Percentiles rank a stretch among this genome's conserved stretches.
phyloP scores from a whole-genome alignment of 78 protist species.

The Dictyostelium intermedium region DNA sequence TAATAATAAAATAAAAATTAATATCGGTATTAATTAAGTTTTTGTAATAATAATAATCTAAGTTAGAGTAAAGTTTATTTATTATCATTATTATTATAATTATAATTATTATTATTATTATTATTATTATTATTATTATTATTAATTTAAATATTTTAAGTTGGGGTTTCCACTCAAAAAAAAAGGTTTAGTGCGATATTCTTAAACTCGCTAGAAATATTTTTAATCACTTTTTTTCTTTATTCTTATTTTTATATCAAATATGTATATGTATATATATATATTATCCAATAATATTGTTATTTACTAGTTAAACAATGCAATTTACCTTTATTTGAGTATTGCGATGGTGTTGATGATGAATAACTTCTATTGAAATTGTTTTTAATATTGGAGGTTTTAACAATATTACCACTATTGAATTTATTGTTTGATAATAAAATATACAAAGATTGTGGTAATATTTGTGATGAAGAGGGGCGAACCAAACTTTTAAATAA shows the following conservation, averaged over 20 bases:
- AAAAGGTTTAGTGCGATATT: background rate
- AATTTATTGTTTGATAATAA: background rate
- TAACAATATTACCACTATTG: background rate
- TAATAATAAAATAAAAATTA: no score
- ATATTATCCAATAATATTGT: background rate
- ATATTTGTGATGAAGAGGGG: background rate
- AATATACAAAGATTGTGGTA: background rate
- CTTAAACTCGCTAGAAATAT: background rate
- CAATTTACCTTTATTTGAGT: background rate
- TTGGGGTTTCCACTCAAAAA: no score
- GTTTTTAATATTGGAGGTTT: background rate
- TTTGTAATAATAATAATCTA: no score
- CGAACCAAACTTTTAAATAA: background rate
- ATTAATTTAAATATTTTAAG: no score
- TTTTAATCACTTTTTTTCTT: no score
- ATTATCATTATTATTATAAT: background rate
- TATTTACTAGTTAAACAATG: background rate
- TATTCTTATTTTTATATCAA: no score
- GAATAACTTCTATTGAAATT: no score
- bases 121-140: no score
- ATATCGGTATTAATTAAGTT: no score
- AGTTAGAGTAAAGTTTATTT: no score
- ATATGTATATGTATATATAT: background rate
- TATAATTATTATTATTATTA: background rate
- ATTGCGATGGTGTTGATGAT: background rate